These are phyloP conservation scores for Aspergillus unguis DNA, from an alignment of 2,329 filamentous ascomycete species.

Conservation along the genomic window DNA sequence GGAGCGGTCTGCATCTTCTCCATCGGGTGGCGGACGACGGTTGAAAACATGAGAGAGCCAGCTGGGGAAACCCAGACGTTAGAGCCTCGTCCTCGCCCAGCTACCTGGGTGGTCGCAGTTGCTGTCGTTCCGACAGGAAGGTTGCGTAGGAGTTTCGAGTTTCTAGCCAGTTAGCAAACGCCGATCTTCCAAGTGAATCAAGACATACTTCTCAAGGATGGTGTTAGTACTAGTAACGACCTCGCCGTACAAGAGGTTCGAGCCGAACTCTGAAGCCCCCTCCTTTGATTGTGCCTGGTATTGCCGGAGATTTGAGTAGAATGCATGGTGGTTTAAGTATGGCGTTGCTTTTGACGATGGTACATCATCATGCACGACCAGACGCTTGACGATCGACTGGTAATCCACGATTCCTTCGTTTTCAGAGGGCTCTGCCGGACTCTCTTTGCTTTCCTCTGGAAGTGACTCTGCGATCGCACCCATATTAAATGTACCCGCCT, in stretches of 20 bases:
- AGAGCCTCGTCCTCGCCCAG: constrained; percentile 79
- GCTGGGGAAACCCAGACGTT: constrained; percentile 95
- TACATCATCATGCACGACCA: constrained; percentile 69
- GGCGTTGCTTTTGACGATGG: constrained; percentile 73
- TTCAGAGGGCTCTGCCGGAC: constrained; percentile 13
- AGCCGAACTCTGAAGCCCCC: constrained; percentile 66
- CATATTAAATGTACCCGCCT: constrained; percentile 60
- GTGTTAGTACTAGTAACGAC: constrained; percentile 94
- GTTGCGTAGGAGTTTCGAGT: constrained; percentile 69
- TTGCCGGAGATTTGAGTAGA: constrained; percentile 66
- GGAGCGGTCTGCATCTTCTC: constrained; percentile 69
- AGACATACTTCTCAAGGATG: constrained; percentile 73
- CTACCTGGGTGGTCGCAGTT: constrained; percentile 81
- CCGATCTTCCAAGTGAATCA: neutral
- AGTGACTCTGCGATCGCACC: constrained; percentile 55
- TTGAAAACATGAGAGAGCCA: constrained; percentile 83
- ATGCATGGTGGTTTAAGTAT: constrained; percentile 79
- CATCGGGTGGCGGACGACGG: constrained; percentile 77
- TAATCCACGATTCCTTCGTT: constrained; percentile 69
- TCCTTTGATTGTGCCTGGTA: constrained; percentile 61
- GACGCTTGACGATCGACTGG: constrained; percentile 66
- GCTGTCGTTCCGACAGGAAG: constrained; percentile 84
- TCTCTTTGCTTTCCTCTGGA: constrained; percentile 30
- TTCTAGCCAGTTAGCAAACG: constrained; percentile 48
- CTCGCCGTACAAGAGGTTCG: constrained; percentile 78